A percentile compares a stretch with the other conserved stretches of the same genome.
phyloP scores from a whole-genome alignment of 2,329 filamentous ascomycete species.

The Botrytis galanthina region DNA sequence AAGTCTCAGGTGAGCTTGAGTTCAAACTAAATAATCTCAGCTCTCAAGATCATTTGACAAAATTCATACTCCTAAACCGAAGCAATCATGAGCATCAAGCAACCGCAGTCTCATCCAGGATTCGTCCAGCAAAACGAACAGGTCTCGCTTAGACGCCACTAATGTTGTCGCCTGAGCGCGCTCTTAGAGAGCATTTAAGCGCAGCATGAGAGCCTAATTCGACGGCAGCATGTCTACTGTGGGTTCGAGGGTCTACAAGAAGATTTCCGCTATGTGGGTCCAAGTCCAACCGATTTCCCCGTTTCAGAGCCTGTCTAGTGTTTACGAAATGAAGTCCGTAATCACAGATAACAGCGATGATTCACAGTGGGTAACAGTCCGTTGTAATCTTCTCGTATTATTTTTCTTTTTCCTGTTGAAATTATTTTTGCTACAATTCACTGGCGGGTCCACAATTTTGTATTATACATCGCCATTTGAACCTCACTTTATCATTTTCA shows the following conservation, averaged over 20 bases:
- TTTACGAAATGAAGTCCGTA: neutral
- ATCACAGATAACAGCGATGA: neutral
- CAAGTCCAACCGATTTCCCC: neutral
- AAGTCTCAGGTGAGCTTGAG: neutral
- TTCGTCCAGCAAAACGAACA: neutral
- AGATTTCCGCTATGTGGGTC: neutral
- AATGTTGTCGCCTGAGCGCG: neutral
- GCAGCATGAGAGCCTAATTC: neutral
- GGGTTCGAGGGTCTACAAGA: neutral
- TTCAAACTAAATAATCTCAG: neutral
- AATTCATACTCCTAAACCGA: fast-evolving
- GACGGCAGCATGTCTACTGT: neutral
- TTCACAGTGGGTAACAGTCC: neutral
- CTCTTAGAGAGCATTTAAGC: neutral
- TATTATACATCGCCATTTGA: too few species aligned
- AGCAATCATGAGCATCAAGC: neutral
- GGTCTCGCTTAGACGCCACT: neutral
- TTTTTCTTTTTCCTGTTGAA: neutral
- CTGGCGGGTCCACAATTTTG: neutral
- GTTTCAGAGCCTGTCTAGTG: neutral
- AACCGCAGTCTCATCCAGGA: fast-evolving
- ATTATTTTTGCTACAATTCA: neutral
- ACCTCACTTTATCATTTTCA: too few species aligned
- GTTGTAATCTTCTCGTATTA: neutral
- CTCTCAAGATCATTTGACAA: neutral